phyloP scores from a whole-genome alignment of 106 monocot genomes.

The Allium fistulosum region DNA sequence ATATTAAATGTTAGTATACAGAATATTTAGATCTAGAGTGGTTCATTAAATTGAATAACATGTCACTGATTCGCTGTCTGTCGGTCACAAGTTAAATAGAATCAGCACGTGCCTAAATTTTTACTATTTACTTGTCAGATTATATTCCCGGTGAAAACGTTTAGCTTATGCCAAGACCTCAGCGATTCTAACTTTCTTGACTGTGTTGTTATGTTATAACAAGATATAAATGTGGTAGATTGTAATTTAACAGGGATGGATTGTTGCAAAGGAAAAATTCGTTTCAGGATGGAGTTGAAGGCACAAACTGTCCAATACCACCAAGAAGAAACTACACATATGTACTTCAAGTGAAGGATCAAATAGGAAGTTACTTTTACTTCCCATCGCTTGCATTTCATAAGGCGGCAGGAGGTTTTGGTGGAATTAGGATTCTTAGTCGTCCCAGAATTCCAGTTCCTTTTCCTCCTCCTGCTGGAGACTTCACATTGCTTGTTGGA shows the following conservation, averaged over 20 bases:
- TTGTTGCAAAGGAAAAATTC: conserved; percentile 37
- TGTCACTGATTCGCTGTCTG: too few relatives aligned
- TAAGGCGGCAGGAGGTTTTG: conserved; percentile 44
- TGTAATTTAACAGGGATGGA: conserved; percentile 23
- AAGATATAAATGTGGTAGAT: not conserved
- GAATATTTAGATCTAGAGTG: too few relatives aligned
- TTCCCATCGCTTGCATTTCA: conserved; percentile 46
- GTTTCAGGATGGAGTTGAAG: conserved; percentile 33
- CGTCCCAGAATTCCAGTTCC: conserved; percentile 43
- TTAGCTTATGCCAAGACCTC: not conserved
- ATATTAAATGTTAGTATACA: too few relatives aligned
- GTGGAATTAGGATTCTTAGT: conserved; percentile 33
- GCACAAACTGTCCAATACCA: conserved; percentile 44
- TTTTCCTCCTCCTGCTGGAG: conserved; percentile 35
- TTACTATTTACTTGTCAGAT: too few relatives aligned
- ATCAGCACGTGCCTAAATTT: too few relatives aligned
- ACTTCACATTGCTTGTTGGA: conserved; percentile 34
- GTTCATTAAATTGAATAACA: too few relatives aligned
- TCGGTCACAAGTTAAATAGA: too few relatives aligned
- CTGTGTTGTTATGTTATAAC: not conserved
- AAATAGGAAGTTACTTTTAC: conserved; percentile 42
- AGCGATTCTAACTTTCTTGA: not conserved
- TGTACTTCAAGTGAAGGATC: conserved; percentile 32
- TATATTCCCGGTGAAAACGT: not conserved
- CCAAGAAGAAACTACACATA: conserved; percentile 41